Conservation (phyloP, 2,329 filamentous ascomycete genomes). For the Epichloe sp. region DNA sequence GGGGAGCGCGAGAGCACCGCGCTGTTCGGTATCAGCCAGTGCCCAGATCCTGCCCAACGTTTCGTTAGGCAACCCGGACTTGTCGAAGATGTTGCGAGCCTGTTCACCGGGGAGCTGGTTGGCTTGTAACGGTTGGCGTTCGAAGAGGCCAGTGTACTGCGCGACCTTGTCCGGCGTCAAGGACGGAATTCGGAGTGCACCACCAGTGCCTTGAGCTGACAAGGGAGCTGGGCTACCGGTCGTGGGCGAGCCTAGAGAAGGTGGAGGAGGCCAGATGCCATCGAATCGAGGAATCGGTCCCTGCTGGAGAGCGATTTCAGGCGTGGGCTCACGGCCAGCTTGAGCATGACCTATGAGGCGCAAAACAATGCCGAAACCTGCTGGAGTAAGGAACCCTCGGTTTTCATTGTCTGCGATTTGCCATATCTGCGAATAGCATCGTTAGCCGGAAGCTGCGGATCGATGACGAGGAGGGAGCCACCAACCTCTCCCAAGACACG, state of each 20-base stretch:
- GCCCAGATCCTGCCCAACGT: constrained; percentile 92
- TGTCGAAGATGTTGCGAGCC: constrained; percentile 91
- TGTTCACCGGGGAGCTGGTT: constrained; percentile 65
- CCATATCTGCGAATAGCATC: constrained; percentile 60
- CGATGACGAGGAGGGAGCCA: constrained; percentile 7
- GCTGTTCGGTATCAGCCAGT: constrained; percentile 83
- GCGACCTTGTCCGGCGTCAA: constrained; percentile 77
- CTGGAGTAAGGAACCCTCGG: constrained; percentile 79
- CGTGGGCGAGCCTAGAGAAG: constrained; percentile 25
- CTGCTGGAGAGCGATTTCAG: constrained; percentile 70
- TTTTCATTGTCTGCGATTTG: constrained; percentile 97
- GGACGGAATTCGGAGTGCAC: constrained; percentile 74
- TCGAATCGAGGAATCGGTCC: constrained; percentile 91
- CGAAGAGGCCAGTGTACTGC: constrained; percentile 83
- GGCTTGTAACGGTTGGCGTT: constrained; percentile 70
- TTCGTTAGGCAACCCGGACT: constrained; percentile 80
- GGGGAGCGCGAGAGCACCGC: constrained; percentile 70
- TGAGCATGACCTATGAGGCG: constrained; percentile 94
- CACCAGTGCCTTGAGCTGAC: constrained; percentile 47
- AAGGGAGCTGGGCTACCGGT: constrained; percentile 27
- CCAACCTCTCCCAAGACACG: constrained; percentile 75
- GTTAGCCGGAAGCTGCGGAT: constrained; percentile 3
- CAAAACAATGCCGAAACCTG: constrained; percentile 85
- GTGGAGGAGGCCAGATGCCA: constrained; percentile 36
- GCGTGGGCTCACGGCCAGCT: constrained; percentile 66